Evolutionary conservation across 306 rosid species (phyloP), one percentile per base, ranked within the genome.

Genomic region (Ziziphus jujuba): DNA sequence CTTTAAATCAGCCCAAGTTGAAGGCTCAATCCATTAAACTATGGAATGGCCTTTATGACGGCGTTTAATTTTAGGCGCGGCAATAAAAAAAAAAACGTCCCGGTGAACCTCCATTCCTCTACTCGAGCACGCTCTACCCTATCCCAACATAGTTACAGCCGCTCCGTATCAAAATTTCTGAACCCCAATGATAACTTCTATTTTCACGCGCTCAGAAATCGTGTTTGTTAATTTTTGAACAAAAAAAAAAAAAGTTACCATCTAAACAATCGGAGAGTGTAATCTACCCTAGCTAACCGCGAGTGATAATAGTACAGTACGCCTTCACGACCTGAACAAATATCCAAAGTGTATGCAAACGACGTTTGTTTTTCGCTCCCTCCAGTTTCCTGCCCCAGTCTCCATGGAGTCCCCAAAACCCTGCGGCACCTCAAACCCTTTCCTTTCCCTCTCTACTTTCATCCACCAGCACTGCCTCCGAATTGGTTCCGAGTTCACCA

Each of bases 401-500:
- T 13, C 25, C 57, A 86, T 86, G 87, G 87, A 84, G 80, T 74
- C 76, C 69, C 79, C 81, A 35, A 90, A 81, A 64, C 84, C 85
- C 63, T 81, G 31, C 17, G 81, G 70, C 67, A 83, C 61, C 20
- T 65, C 87, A 20, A 84, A 86, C 57, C 96, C 92, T 59, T 84
- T 92, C 3, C 82, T 86, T 0, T 92, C 88, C 20, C 65, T 89
- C 79, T 84, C 97, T 38, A 68, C 72, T 59, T 92, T 86, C 82
- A 56, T 89, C 56, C 95, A 83, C 59, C 93, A 86, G 59, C 76
- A 89, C 92, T 80, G 83, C 67, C 56, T 70, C 79, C 91, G 86
- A 20, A 72, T 89, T 4, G 79, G 85, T 12, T 52, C 91, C 5
- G 93, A 87, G 67, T 75, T 89, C 5, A 74, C 92, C 1, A 66